A percentile compares a stretch with the other conserved stretches of the same genome.
Evolutionary conservation across 2,329 filamentous ascomycete genomes (phyloP).

Genomic region (Talaromyces islandicus): DNA sequence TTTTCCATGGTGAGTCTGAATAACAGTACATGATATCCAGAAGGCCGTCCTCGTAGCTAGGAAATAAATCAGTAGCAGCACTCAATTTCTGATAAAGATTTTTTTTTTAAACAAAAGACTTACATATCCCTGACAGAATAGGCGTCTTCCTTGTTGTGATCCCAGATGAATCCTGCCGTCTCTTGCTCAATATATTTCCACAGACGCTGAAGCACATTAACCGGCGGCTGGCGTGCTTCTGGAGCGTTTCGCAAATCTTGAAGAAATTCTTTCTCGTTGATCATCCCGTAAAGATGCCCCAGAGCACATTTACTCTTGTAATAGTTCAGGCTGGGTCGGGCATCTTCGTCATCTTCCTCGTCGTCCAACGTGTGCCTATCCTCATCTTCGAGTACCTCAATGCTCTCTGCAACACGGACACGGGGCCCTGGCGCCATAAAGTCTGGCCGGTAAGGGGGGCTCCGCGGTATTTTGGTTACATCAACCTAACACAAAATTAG

Average conservation of each 20-base stretch:
- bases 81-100: slow-evolving; percentile 6
- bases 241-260: slow-evolving; percentile 12
- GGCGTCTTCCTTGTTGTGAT: slow-evolving; percentile 14
- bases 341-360: slow-evolving; percentile 9
- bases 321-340: slow-evolving; percentile 43
- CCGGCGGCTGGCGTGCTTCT: background rate
- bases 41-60: slow-evolving; percentile 45
- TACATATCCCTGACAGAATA: slow-evolving; percentile 18
- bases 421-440: slow-evolving; percentile 21
- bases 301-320: slow-evolving; percentile 65
- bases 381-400: slow-evolving; percentile 9
- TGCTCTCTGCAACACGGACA: slow-evolving; percentile 12
- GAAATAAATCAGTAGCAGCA: background rate
- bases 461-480: slow-evolving; percentile 9
- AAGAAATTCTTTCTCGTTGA: slow-evolving; percentile 62
- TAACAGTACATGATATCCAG: slow-evolving; percentile 23
- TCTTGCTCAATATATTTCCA: slow-evolving; percentile 14
- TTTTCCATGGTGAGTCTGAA: slow-evolving; percentile 44
- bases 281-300: slow-evolving; percentile 63
- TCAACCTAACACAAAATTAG: slow-evolving; percentile 11
- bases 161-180: slow-evolving; percentile 18
- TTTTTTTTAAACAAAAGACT: no score
- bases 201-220: background rate
- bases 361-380: slow-evolving; percentile 23
- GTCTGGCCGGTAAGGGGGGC: slow-evolving; percentile 10